Evolutionary conservation across 2,329 filamentous ascomycete genomes (phyloP), one percentile per base, ranked within the genome.

Genomic region (Domatiomyces globalis): DNA sequence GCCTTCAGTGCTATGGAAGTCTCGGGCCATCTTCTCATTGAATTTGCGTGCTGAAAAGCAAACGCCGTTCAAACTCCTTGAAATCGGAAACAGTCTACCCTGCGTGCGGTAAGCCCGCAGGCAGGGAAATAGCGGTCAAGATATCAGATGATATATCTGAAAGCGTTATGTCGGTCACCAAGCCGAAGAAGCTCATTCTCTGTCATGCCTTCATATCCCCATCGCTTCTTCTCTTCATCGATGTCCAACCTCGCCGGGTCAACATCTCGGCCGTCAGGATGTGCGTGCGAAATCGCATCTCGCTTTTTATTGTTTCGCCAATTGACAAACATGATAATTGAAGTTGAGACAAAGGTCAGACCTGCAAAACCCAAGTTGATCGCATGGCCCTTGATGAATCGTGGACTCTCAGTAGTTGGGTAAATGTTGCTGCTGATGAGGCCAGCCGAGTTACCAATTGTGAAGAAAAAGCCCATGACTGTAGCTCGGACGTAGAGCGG

Each of bases 311-410:
- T 56, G 39, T 50, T 39, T 12, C 46, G 48, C 47, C 47, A 49
- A 8, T 33, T 49, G 47, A 56, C 49, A 43, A 45, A 48, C 29
- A 27, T 50, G 42, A 56, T 50, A 4, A 49, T 7, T 3, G 18
- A 22, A 4, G 49, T 22, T 25, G 33, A 48, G 45, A 54, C 12
- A 36, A 54, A 43, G 2, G 18, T 50, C 6, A 52, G 29, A 15
- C 29, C 5, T 5, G 46, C 36, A 39, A 56, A 50, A 7, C 52
- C 54, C 6, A 56, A 48, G 17, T 54, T 43, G 47, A 56, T 52
- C 8, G 52, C 43, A 33, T 56, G 54, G 5, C 54, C 54, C 49
- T 56, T 56, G 48, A 52, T 42, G 48, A 54, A 56, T 15, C 52
- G 49, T 2, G 54, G 54, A 5, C 52, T 17, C 27, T 47, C 45